Evolutionary conservation across 2,329 filamentous ascomycete species (phyloP), one percentile per base, ranked within the genome.

Genomic region (Fusarium xylarioides): DNA sequence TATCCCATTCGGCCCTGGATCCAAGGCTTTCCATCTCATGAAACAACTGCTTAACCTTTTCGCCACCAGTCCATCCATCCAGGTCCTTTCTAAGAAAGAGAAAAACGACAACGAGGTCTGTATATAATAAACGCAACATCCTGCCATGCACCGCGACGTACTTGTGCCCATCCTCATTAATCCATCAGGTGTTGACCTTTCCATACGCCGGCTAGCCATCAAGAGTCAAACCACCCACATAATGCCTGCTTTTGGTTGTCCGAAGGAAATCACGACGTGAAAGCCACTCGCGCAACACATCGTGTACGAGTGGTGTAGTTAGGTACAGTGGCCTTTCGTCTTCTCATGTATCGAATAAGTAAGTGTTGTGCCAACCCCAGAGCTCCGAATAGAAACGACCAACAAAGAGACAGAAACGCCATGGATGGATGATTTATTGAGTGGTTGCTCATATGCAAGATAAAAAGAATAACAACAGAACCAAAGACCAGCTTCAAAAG

Each of bases 161-260:
- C 30, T 23, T 37, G 34, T 50, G 23, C 46, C 38, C 26, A 44
- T 58, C 40, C 53, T 54, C 44, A 63, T 57, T 66, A 57, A 37
- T 38, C 67, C 59, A 64, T 44, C 58, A 30, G 50, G 67, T 54
- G 43, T 52, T 58, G 64, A 61, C 64, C 68, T 52, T 74, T 53
- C 70, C 63, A 46, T 74, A 67, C 71, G 67, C 71, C 67, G 28
- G 52, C 58, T 54, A 71, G 40, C 60, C 55, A 65, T 63, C 23
- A 40, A 68, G 50, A 66, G 59, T 66, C 64, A 75, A 66, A 55
- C 58, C 58, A 50, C 28, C 67, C 47, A 50, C 66, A 66, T 55
- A 62, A 74, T 63, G 63, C 54, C 59, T 62, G 55, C 70, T 70
- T 68, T 70, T 75, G 52, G 42, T 74, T 69, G 72, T 70, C 74